Conservation (phyloP, 2,329 filamentous ascomycete species). For the Monilinia fructicola region DNA sequence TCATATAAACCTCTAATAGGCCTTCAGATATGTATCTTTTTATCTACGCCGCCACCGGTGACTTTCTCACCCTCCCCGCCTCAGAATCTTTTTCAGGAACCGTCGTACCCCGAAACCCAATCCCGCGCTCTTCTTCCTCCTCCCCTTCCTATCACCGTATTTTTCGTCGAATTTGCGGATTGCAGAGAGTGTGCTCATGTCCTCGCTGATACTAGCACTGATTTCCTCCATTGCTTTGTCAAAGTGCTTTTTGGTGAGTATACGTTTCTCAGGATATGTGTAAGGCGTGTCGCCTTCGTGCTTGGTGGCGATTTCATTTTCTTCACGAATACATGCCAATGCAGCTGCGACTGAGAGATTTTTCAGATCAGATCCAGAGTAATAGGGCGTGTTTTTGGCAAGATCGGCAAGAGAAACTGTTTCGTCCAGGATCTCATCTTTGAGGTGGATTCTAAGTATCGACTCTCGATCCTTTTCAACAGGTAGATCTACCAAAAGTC, state of each 20-base stretch:
- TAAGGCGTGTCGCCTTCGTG: constrained; percentile 45
- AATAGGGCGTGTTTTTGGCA: constrained; percentile 68
- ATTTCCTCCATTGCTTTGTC: constrained; percentile 85
- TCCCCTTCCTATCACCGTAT: constrained; percentile 77
- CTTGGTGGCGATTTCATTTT: constrained; percentile 50
- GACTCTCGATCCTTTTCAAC: constrained; percentile 63
- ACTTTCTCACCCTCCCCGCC: constrained; percentile 39
- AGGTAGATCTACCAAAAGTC: constrained; percentile 72
- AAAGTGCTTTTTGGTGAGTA: constrained; percentile 70
- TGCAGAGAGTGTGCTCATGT: constrained; percentile 81
- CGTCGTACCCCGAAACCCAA: constrained; percentile 57
- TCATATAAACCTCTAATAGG: constrained; percentile 17
- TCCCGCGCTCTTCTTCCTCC: constrained; percentile 55
- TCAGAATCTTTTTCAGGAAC: constrained; percentile 38
- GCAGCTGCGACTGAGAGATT: constrained; percentile 79
- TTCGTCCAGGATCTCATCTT: constrained; percentile 61
- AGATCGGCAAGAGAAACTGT: constrained; percentile 62
- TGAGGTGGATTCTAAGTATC: constrained; percentile 71
- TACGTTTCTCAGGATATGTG: constrained; percentile 66
- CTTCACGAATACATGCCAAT: constrained; percentile 75
- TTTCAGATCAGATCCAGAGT: constrained; percentile 82
- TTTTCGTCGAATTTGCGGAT: constrained; percentile 96
- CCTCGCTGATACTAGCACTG: constrained; percentile 86
- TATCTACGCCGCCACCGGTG: constrained; percentile 25
- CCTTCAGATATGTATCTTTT: neutral